Percentiles rank a stretch among this genome's conserved stretches.
Conservation (phyloP, 306 rosid genomes). For the Calophaca sinica region DNA sequence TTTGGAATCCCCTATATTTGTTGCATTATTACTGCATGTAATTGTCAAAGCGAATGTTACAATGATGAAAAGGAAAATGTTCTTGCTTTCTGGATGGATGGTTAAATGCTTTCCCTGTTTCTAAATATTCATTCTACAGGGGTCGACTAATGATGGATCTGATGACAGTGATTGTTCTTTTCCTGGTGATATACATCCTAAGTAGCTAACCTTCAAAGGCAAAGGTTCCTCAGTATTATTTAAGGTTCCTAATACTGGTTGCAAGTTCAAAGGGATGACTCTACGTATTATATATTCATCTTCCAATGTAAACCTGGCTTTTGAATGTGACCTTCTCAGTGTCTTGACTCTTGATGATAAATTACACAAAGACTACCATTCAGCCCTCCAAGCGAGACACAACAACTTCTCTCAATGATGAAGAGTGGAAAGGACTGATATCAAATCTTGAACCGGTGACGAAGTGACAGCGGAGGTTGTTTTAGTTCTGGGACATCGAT, state of each 20-base stretch:
- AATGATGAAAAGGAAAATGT: too few species aligned
- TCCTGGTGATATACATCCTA: neutral
- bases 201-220: conserved; percentile 8
- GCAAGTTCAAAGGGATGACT: conserved; percentile 24
- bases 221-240: conserved; percentile 23
- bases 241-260: neutral
- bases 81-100: too few species aligned
- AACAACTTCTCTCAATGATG: conserved; percentile 9
- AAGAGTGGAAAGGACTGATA: conserved; percentile 18
- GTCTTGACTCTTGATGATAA: conserved; percentile 15
- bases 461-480: conserved; percentile 39
- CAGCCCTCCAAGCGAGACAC: conserved; percentile 4
- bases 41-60: too few species aligned
- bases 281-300: conserved; percentile 14
- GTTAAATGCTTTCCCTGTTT: neutral
- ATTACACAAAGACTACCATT: conserved; percentile 27
- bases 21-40: too few species aligned
- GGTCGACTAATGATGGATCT: conserved; percentile 10
- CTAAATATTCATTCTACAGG: conserved; percentile 11
- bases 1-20: neutral
- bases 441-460: conserved; percentile 28
- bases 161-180: neutral
- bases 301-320: neutral
- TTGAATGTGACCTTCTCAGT: conserved; percentile 31
- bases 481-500: conserved; percentile 22